Evolutionary conservation across 2,329 filamentous ascomycete genomes (phyloP).

Genomic region (Cryphonectria carpinicola): DNA sequence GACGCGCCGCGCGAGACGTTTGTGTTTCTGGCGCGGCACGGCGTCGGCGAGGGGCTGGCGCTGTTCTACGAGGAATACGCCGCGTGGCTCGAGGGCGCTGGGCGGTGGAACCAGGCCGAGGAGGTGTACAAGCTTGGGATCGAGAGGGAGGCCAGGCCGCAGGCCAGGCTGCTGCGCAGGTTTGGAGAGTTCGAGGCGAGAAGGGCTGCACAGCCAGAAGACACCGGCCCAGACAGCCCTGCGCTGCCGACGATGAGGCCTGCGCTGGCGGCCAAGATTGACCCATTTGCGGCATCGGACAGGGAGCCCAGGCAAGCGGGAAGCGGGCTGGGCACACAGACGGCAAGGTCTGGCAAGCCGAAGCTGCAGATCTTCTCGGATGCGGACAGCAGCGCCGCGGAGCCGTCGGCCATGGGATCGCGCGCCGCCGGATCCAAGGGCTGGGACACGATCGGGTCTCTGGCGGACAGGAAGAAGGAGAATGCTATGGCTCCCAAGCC

Average conservation of each 20-base stretch:
- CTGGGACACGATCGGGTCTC: slow-evolving; percentile 89
- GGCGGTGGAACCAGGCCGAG: slow-evolving; percentile 86
- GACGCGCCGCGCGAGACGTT: slow-evolving; percentile 93
- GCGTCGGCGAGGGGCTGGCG: slow-evolving; percentile 83
- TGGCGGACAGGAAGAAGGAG: slow-evolving; percentile 91
- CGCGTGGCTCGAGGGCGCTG: slow-evolving; percentile 83
- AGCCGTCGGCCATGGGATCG: slow-evolving; percentile 59
- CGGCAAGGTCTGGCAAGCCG: slow-evolving; percentile 69
- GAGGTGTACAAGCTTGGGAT: slow-evolving; percentile 92
- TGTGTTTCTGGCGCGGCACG: slow-evolving; percentile 85
- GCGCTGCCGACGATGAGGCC: slow-evolving; percentile 83
- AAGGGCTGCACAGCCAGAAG: slow-evolving; percentile 59
- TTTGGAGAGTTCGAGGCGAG: slow-evolving; percentile 90
- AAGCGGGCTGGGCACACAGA: slow-evolving; percentile 50
- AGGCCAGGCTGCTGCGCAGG: slow-evolving; percentile 81
- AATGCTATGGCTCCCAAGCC: slow-evolving; percentile 84
- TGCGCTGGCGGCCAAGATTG: slow-evolving; percentile 81
- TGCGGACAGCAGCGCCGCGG: slow-evolving; percentile 60
- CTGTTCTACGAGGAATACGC: slow-evolving; percentile 98
- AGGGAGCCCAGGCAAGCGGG: slow-evolving; percentile 57
- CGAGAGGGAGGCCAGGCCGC: slow-evolving; percentile 82
- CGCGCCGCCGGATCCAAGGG: slow-evolving; percentile 65
- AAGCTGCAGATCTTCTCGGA: slow-evolving; percentile 95
- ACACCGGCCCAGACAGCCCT: slow-evolving; percentile 74
- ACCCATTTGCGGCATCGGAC: slow-evolving; percentile 70